Base-by-base conservation (phyloP, 345 rosid genomes). In the Lumnitzera racemosa region DNA sequence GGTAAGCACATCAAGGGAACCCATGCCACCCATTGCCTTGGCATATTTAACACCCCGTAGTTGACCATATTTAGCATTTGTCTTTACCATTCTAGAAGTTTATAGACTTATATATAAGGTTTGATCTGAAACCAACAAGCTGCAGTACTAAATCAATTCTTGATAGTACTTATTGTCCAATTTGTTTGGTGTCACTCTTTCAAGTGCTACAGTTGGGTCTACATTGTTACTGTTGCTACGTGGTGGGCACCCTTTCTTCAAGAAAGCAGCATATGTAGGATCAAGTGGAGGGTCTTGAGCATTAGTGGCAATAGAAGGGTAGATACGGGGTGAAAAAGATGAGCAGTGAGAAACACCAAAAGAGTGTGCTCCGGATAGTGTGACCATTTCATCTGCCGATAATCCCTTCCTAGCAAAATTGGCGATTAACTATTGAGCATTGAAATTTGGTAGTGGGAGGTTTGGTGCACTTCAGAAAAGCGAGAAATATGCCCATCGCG, bases 71-170 rank as follows among this genome's bases (percentile, higher is more conserved):
- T 57, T 59, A 0, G 79, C 84, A 49, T 74, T 66, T 15, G 59
- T 15, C 56, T 27, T 3, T 54, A 76, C 81, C 57, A 65, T 62
- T 8, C 36, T 29, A 16, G 67, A n/a, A 0, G 88, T 80, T 10
- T 15, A 13, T 1, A 61, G 49, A 46, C 70, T 76, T 9, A 61
- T 56, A 64, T 65, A 59, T 63, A 82, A 52, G 2, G 78, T 71
- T 61, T 77, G 74, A 41, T 83, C 81, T 0, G 84, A 75, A n/a
- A 72, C 66, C 55, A 83, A 65, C 24, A 83, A 13, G 11, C 82
- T 83, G 0, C 77, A 66, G 12, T 49, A 15, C 2, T 17, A 50
- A 53, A 2, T 61, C 64, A 80, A 51, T 2, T 69, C 76, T 3
- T n/a, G 5, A 65, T 75, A 80, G 70, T 73, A 82, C 70, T 31